Evolutionary conservation across 306 rosid genomes (phyloP).

Genomic region (Vicia villosa): DNA sequence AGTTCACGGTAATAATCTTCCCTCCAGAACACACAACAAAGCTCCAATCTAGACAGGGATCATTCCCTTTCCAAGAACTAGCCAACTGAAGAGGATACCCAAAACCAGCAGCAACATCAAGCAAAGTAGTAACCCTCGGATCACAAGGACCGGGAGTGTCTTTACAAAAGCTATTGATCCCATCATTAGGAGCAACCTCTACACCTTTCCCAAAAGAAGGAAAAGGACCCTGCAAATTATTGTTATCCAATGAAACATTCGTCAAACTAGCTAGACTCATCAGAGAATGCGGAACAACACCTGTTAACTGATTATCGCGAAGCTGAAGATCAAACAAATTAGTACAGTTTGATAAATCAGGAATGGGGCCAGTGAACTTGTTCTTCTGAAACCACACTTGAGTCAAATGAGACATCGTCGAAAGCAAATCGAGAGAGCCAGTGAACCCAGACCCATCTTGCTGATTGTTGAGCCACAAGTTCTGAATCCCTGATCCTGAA

Average conservation of each 20-base stretch:
- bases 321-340: constrained; percentile 64
- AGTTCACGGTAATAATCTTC: constrained; percentile 50
- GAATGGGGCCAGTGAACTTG: constrained; percentile 67
- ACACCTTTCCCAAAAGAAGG: constrained; percentile 57
- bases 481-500: constrained; percentile 48
- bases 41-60: constrained; percentile 62
- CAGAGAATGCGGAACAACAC: constrained; percentile 61
- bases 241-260: constrained; percentile 71
- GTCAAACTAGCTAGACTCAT: constrained; percentile 47
- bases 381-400: constrained; percentile 88
- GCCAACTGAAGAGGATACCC: constrained; percentile 62
- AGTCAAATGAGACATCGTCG: constrained; percentile 55
- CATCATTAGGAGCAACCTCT: constrained; percentile 37
- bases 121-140: constrained; percentile 58
- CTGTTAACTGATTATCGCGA: constrained; percentile 70
- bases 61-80: constrained; percentile 60
- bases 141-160: constrained; percentile 54
- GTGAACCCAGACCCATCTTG: constrained; percentile 48
- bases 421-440: constrained; percentile 54
- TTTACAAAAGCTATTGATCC: constrained; percentile 67
- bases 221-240: constrained; percentile 71
- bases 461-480: constrained; percentile 87
- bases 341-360: constrained; percentile 60
- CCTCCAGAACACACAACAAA: constrained; percentile 50
- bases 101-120: constrained; percentile 54